Evolutionary conservation across 352 stramenopile species (phyloP).

Genomic region (Phytophthora pini): DNA sequence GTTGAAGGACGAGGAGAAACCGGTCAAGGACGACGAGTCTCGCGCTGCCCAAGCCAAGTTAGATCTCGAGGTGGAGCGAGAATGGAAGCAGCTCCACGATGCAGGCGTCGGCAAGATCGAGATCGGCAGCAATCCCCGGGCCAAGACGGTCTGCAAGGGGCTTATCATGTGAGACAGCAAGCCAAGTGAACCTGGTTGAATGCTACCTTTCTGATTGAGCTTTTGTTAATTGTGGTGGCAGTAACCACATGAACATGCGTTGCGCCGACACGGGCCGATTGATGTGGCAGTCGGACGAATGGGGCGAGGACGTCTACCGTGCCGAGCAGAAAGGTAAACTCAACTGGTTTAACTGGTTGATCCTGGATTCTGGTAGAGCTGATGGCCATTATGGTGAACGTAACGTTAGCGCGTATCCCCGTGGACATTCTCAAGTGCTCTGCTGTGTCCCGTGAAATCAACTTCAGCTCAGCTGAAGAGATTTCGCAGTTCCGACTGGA

Average conservation of each 20-base stretch:
- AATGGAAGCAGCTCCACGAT: conserved; percentile 84
- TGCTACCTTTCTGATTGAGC: background rate
- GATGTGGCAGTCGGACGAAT: conserved; percentile 88
- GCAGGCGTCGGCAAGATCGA: conserved; percentile 65
- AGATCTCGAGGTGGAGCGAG: conserved; percentile 82
- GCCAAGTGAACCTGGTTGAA: background rate
- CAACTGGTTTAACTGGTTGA: too few species aligned
- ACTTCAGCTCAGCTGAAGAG: conserved; percentile 91
- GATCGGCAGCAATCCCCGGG: conserved; percentile 69
- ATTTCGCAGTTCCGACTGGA: conserved; percentile 94
- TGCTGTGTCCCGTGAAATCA: conserved; percentile 94
- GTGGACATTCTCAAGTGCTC: conserved; percentile 88
- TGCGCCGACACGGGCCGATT: conserved; percentile 80
- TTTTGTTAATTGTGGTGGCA: conserved; percentile 26
- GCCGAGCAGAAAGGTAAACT: conserved; percentile 73
- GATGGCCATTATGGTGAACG: background rate
- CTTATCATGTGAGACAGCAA: conserved; percentile 63
- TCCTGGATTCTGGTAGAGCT: too few species aligned
- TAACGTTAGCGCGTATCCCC: conserved; percentile 62
- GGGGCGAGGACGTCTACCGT: conserved; percentile 72
- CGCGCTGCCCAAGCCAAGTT: conserved; percentile 72
- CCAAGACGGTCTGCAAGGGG: conserved; percentile 73
- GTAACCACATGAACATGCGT: conserved; percentile 92
- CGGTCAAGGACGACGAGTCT: conserved; percentile 56
- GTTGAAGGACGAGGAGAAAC: conserved; percentile 56